Percentiles rank a stretch among this genome's conserved stretches.
phyloP scores from a whole-genome alignment of 1,284 basidiomycete genomes.

The Cryptococcus sp. region DNA sequence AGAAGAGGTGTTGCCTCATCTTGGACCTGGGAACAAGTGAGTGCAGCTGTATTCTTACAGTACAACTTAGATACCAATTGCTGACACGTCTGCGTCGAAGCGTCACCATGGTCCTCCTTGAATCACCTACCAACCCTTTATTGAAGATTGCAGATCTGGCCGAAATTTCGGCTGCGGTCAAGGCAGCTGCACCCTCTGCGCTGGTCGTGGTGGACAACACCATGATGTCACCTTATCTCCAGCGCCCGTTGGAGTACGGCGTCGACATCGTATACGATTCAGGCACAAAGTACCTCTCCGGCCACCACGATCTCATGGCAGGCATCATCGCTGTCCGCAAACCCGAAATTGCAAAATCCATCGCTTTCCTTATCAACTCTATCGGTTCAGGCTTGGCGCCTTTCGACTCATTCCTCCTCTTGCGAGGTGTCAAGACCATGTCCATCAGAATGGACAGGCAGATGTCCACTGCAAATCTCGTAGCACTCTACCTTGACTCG shows the following conservation, averaged over 20 bases:
- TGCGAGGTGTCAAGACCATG: slow-evolving; percentile 95
- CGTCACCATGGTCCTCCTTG: slow-evolving; percentile 84
- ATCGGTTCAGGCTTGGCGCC: slow-evolving; percentile 96
- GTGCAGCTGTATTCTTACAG: slow-evolving; percentile 10
- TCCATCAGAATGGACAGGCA: slow-evolving; percentile 96
- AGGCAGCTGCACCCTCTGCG: slow-evolving; percentile 76
- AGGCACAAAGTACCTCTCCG: slow-evolving; percentile 95
- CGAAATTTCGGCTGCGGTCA: slow-evolving; percentile 74
- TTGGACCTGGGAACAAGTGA: slow-evolving; percentile 64
- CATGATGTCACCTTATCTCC: slow-evolving; percentile 99
- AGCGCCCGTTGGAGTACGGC: slow-evolving; percentile 92
- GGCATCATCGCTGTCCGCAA: slow-evolving; percentile 89
- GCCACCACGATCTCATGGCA: slow-evolving; percentile 99
- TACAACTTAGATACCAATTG: background rate
- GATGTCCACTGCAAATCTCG: slow-evolving; percentile 76
- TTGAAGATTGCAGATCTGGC: slow-evolving; percentile 93
- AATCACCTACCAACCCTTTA: slow-evolving; percentile 96
- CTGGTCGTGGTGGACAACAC: slow-evolving; percentile 96
- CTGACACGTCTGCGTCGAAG: slow-evolving; percentile 25
- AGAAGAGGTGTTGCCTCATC: slow-evolving; percentile 62
- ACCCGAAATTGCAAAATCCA: slow-evolving; percentile 84
- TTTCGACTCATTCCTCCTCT: slow-evolving; percentile 92
- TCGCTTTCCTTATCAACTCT: slow-evolving; percentile 93
- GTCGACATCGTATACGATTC: slow-evolving; percentile 98
- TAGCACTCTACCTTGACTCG: slow-evolving; percentile 81